Conservation (phyloP, 1,284 basidiomycete genomes). For the Papiliotrema fonsecae region DNA sequence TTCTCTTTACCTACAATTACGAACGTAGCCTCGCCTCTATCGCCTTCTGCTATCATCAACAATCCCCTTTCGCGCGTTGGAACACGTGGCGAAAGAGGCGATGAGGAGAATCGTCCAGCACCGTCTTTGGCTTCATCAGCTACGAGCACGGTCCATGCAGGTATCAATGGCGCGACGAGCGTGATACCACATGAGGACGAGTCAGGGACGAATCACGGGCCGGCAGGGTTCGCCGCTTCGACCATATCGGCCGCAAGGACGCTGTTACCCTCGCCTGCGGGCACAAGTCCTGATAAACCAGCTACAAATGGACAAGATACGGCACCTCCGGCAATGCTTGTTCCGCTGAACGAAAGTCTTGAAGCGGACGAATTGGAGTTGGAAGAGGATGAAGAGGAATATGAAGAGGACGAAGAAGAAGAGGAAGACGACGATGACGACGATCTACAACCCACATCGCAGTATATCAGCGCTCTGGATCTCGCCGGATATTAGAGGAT, state of each 20-base stretch:
- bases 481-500: conserved; percentile 26
- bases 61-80: conserved; percentile 11
- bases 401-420: conserved; percentile 36
- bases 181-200: neutral
- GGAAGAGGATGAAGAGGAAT: conserved; percentile 27
- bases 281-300: neutral
- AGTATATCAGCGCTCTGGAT: conserved; percentile 43
- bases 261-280: neutral
- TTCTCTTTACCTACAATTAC: conserved; percentile 19
- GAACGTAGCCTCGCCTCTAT: conserved; percentile 1
- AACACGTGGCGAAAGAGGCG: conserved; percentile 9
- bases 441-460: conserved; percentile 30
- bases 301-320: neutral
- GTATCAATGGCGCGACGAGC: neutral
- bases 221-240: neutral
- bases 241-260: neutral
- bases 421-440: conserved; percentile 38
- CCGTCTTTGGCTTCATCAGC: neutral
- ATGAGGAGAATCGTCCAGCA: conserved; percentile 1
- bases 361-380: conserved; percentile 11
- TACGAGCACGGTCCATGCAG: neutral
- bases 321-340: neutral
- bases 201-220: neutral
- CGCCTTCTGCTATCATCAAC: neutral
- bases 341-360: neutral